Percentiles rank a stretch among this genome's conserved stretches.
Conservation (phyloP, 2,329 filamentous ascomycete species). For the Trichoderma koningii region DNA sequence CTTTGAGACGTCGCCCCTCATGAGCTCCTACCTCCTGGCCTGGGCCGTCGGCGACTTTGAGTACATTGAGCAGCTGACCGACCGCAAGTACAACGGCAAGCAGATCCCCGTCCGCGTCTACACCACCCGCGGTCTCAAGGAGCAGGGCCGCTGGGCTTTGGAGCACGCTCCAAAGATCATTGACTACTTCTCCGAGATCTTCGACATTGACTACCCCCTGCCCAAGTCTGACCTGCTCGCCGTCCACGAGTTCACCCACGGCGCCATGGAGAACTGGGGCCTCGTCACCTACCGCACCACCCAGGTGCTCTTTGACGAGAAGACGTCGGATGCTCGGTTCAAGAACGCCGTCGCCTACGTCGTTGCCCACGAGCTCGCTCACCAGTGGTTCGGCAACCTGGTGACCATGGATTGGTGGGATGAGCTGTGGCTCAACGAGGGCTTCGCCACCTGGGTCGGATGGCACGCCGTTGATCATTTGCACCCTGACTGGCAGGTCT, state of each 20-base stretch:
- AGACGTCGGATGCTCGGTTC: conserved; percentile 84
- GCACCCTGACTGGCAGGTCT: conserved; percentile 96
- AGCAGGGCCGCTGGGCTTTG: conserved; percentile 86
- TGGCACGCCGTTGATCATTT: conserved; percentile 91
- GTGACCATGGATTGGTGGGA: conserved; percentile 98
- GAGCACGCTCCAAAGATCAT: conserved; percentile 91
- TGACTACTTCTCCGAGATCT: conserved; percentile 95
- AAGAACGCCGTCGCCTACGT: conserved; percentile 95
- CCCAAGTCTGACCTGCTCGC: conserved; percentile 90
- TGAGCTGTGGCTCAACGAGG: conserved; percentile 91
- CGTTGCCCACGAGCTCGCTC: conserved; percentile 94
- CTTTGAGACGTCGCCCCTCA: conserved; percentile 82
- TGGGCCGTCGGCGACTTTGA: conserved; percentile 98
- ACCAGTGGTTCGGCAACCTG: conserved; percentile 95
- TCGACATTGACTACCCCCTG: conserved; percentile 88
- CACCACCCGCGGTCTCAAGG: conserved; percentile 89
- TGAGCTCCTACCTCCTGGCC: conserved; percentile 89
- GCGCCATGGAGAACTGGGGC: conserved; percentile 96
- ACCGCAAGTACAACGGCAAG: conserved; percentile 88
- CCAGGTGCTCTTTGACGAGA: conserved; percentile 92
- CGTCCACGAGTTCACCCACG: conserved; percentile 86
- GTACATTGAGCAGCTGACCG: conserved; percentile 88
- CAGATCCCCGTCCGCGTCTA: conserved; percentile 92
- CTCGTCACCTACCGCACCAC: conserved; percentile 95
- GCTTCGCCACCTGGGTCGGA: conserved; percentile 97